Base-by-base conservation (phyloP, 805 yeast species). In the Candida quercuum region DNA sequence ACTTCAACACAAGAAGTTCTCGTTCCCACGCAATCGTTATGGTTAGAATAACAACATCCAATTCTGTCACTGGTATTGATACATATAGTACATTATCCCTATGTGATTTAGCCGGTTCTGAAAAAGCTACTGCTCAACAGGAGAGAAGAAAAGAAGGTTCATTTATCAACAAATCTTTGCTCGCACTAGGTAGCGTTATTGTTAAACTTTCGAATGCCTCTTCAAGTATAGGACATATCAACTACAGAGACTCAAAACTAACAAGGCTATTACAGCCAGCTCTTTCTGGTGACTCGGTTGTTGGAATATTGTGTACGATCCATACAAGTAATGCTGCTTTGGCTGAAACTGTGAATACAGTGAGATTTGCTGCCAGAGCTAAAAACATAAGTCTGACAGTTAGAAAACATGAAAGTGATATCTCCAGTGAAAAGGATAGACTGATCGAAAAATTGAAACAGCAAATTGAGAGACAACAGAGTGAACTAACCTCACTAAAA, bases 41-140 rank as follows among this genome's bases (percentile, higher is more conserved):
- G 56, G 69, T 93, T 16, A 67, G 78, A 40, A 55, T 91, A 14
- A 64, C 65, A 3, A 57, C 66, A 5, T 64, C 69, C 2, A 74
- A 72, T 55, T 38, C 63, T 11, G 45, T 52, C 1, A 59, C 66
- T 11, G 71, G 68, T 5, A 41, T 45, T n/a, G 57, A 57, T 23
- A 63, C 60, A 13, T 60, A 66, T 27, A 72, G 88, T 25, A 78
- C 87, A 0, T 72, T 91, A 23, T 86, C 91, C 24, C 68, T 91
- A 39, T 91, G 98, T 65, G 99, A 91, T 62, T 71, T 91, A 52
- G 99, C 99, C 0, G 99, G 99, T 21, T 84, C 95, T n/a, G 99
- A 91, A 61, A 73, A 84, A 36, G 95, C 94, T 0, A 69, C 85
- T 1, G 56, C 57, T 1, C 66, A 64, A 39, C 60, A 67, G 1